Percentiles rank a stretch among this genome's conserved stretches.
phyloP scores from a whole-genome alignment of 2,329 filamentous ascomycete genomes.

The Raffaelea arxii region DNA sequence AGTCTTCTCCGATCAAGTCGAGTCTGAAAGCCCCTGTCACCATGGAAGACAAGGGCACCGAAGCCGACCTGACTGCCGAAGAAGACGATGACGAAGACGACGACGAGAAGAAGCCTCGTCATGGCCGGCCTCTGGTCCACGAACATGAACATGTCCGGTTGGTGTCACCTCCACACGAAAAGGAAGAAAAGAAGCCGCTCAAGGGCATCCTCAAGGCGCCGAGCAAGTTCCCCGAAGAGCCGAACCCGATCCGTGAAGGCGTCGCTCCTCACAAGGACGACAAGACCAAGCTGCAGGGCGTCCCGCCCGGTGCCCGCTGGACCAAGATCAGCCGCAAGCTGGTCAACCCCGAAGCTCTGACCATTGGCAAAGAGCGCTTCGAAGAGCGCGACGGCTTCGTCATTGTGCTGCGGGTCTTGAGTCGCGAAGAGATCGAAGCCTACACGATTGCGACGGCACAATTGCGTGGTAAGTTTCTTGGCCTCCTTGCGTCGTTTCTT shows the following conservation, averaged over 20 bases:
- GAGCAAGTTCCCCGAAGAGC: conserved; percentile 80
- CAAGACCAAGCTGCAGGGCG: conserved; percentile 55
- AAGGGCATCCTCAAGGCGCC: conserved; percentile 83
- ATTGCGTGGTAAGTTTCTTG: conserved; percentile 56
- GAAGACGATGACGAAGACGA: not conserved
- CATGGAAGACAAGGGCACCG: conserved; percentile 7
- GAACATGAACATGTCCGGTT: conserved; percentile 37
- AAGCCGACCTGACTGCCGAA: not conserved
- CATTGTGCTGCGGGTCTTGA: conserved; percentile 80
- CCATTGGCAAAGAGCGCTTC: conserved; percentile 79
- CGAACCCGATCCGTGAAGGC: conserved; percentile 73
- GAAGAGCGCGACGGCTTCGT: conserved; percentile 91
- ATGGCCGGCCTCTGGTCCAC: conserved; percentile 11
- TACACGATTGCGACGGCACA: conserved; percentile 75
- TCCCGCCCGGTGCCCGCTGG: conserved; percentile 74
- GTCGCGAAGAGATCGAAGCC: conserved; percentile 79
- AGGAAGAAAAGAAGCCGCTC: conserved; percentile 42
- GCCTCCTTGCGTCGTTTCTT: not conserved
- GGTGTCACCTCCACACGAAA: conserved; percentile 59
- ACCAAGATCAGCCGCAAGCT: conserved; percentile 84
- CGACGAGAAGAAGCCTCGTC: not conserved
- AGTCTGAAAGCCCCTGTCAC: no score
- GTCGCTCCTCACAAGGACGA: conserved; percentile 91
- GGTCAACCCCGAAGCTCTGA: conserved; percentile 81
- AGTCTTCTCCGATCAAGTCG: conserved; percentile 10